A percentile compares a stretch with the other conserved stretches of the same genome.
Conservation (phyloP, 2,329 filamentous ascomycete genomes). For the Fusarium penzigii region DNA sequence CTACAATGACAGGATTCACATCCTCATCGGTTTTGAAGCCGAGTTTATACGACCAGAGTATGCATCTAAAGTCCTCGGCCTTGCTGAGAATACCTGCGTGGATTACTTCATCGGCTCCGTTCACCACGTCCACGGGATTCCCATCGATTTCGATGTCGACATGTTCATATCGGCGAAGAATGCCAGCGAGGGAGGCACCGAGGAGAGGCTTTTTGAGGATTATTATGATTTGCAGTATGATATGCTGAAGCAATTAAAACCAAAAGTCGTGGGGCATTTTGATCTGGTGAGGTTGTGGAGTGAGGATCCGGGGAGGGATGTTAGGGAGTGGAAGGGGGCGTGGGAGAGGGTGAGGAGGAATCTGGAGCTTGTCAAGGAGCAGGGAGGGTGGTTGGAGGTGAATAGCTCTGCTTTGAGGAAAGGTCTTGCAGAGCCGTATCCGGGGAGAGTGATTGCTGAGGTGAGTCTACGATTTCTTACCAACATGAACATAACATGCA, state of each 20-base stretch:
- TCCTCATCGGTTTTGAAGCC: conserved; percentile 88
- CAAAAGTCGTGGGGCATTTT: conserved; percentile 87
- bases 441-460: conserved; percentile 74
- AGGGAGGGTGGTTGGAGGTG: conserved; percentile 84
- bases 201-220: conserved; percentile 73
- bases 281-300: conserved; percentile 86
- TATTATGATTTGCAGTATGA: conserved; percentile 88
- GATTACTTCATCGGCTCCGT: conserved; percentile 94
- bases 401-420: conserved; percentile 88
- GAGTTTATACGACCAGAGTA: conserved; percentile 84
- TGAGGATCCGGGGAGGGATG: conserved; percentile 62
- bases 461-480: conserved; percentile 42
- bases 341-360: conserved; percentile 79
- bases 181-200: conserved; percentile 45
- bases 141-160: conserved; percentile 80
- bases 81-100: conserved; percentile 61
- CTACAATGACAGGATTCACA: conserved; percentile 70
- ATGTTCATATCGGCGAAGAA: conserved; percentile 59
- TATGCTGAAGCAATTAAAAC: conserved; percentile 73
- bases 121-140: conserved; percentile 83
- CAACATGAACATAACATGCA: background rate
- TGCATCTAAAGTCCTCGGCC: conserved; percentile 58
- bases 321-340: conserved; percentile 60
- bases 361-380: conserved; percentile 66
- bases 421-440: conserved; percentile 89